Conservation (phyloP, 441 rosid species). For the Viola pubescens region DNA sequence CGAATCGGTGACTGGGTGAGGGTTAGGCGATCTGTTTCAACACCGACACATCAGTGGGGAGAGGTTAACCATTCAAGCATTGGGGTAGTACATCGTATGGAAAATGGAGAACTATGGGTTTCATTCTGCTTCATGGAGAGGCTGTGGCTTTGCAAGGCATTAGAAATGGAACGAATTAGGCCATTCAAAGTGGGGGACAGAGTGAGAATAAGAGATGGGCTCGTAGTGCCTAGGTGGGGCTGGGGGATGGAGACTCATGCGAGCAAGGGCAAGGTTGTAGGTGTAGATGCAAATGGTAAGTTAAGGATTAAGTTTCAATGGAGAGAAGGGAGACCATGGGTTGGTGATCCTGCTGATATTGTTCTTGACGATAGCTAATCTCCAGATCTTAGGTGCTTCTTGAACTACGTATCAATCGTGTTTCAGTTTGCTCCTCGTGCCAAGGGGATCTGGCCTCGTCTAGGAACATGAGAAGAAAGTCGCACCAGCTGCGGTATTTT, state of each 20-base stretch:
- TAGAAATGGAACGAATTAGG: conserved; percentile 76
- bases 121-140: conserved; percentile 86
- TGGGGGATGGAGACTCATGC: conserved; percentile 99
- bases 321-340: conserved; percentile 98
- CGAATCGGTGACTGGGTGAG: conserved; percentile 84
- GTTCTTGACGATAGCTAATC: conserved; percentile 46
- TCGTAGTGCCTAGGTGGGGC: conserved; percentile 87
- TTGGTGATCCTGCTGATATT: conserved; percentile 94
- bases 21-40: conserved; percentile 56
- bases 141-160: conserved; percentile 92
- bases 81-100: conserved; percentile 88
- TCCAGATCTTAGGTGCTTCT: conserved; percentile 7
- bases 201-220: conserved; percentile 70
- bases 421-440: conserved; percentile 21
- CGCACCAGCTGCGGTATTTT: conserved; percentile 14
- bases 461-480: conserved; percentile 7
- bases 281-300: conserved; percentile 95
- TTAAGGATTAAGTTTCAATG: conserved; percentile 84
- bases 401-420: neutral
- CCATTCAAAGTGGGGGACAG: conserved; percentile 72
- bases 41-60: conserved; percentile 93
- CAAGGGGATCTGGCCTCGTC: conserved; percentile 8
- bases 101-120: conserved; percentile 70
- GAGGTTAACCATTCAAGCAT: conserved; percentile 85
- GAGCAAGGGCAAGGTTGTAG: conserved; percentile 86